Base-by-base conservation (phyloP, 805 yeast species). In the Ogataea henricii region DNA sequence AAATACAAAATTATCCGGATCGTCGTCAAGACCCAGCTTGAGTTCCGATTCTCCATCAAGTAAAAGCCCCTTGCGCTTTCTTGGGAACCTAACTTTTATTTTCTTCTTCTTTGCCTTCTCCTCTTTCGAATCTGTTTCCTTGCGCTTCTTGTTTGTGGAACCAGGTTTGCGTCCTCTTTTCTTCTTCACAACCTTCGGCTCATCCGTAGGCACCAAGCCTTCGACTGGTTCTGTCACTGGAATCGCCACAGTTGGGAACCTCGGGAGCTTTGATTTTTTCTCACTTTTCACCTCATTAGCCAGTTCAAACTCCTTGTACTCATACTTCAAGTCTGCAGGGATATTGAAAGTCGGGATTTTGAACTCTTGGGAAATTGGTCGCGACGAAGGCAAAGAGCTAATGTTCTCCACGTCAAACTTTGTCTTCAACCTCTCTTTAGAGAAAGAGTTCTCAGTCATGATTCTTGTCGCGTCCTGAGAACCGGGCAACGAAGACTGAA, bases 151-250 rank as follows among this genome's bases (percentile, higher is more conserved):
- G 34, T 52, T 54, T 7, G 54, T 54, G 8, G 58, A 54, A 12
- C 58, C 58, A 4, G 58, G 58, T 32, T 54, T 54, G 17, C 58
- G 48, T 9, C 58, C 58, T 12, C 58, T 34, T 35, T 54, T 54
- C 33, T 53, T 53, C 48, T 53, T 53, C 27, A 47, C 46, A 6
- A 35, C 33, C 17, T 39, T 41, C 2, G 51, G 51, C 25, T 38
- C 44, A 16, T 37, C 46, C 8, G 17, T 13, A 4, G 47, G n/a
- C n/a, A n/a, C n/a, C n/a, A n/a, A 26, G 6, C 30, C 43, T 7
- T 33, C 37, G 6, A 42, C 30, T n/a, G 48, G 45, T 18, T 47
- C 53, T 6, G 46, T 38, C 10, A 36, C 18, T 10, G 50, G 39
- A 13, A 25, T 39, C 3, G 45, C 18, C 5, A 36, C 54, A 6